phyloP scores from a whole-genome alignment of 1,139 yeast species.

The Kazachstania sp. region DNA sequence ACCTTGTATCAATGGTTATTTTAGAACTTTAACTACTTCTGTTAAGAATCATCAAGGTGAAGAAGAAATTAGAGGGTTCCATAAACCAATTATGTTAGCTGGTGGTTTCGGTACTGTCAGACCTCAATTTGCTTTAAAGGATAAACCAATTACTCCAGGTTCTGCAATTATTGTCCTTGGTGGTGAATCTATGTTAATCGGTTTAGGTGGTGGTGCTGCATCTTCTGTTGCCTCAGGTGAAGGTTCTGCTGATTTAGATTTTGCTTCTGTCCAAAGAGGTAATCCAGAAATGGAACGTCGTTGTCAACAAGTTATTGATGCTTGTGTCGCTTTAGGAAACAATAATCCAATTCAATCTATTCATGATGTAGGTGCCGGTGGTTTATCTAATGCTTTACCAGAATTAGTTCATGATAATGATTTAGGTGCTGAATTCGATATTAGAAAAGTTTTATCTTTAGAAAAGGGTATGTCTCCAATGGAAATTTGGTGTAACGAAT shows the following conservation, averaged over 20 bases:
- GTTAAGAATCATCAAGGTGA: slow-evolving; percentile 55
- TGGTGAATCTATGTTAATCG: slow-evolving; percentile 98
- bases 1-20: slow-evolving; percentile 94
- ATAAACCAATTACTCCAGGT: slow-evolving; percentile 83
- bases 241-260: slow-evolving; percentile 90
- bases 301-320: slow-evolving; percentile 95
- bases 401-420: slow-evolving; percentile 96
- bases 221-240: slow-evolving; percentile 93
- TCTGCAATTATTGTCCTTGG: slow-evolving; percentile 90
- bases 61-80: slow-evolving; percentile 86
- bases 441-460: slow-evolving; percentile 79
- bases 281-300: slow-evolving; percentile 99
- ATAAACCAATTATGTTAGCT: slow-evolving; percentile 98
- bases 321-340: slow-evolving; percentile 78
- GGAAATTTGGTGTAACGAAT: slow-evolving; percentile 99
- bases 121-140: slow-evolving; percentile 85
- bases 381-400: slow-evolving; percentile 92
- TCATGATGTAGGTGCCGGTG: slow-evolving; percentile 99
- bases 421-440: slow-evolving; percentile 86
- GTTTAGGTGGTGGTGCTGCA: slow-evolving; percentile 99
- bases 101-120: slow-evolving; percentile 98
- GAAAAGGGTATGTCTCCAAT: slow-evolving; percentile 99
- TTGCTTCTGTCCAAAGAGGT: slow-evolving; percentile 98
- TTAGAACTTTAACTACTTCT: slow-evolving; percentile 84
- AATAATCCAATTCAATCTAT: slow-evolving; percentile 87